phyloP scores from a whole-genome alignment of 306 rosid genomes.

The Inga oerstediana region DNA sequence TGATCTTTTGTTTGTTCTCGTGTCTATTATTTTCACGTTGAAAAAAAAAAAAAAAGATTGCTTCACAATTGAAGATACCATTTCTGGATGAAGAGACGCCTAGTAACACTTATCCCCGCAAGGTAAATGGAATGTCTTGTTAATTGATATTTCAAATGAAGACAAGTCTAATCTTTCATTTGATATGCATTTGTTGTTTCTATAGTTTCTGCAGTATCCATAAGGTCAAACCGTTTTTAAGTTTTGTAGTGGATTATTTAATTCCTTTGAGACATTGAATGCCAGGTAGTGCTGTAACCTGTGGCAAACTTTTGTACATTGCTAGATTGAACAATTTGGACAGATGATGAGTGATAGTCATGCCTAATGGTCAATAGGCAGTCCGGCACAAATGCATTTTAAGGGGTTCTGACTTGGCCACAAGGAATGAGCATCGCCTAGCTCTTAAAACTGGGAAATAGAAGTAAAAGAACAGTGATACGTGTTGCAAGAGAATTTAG shows the following conservation, averaged over 20 bases:
- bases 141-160: constrained; percentile 27
- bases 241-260: background rate
- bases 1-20: background rate
- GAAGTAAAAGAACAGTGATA: constrained; percentile 15
- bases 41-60: constrained; percentile 48
- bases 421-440: background rate
- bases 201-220: constrained; percentile 8
- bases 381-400: background rate
- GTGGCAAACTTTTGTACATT: constrained; percentile 14
- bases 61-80: constrained; percentile 78
- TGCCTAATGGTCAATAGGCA: constrained; percentile 24
- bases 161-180: constrained; percentile 1
- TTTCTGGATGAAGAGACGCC: constrained; percentile 85
- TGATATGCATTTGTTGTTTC: constrained; percentile 26
- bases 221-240: constrained; percentile 9
- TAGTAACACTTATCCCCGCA: constrained; percentile 76
- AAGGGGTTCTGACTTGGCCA: background rate
- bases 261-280: constrained; percentile 21
- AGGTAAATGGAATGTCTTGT: constrained; percentile 54
- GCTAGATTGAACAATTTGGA: constrained; percentile 1
- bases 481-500: constrained; percentile 5
- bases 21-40: background rate
- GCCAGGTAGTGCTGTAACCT: constrained; percentile 4
- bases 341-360: constrained; percentile 27
- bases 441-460: constrained; percentile 9